These are phyloP conservation scores for Rhododendron mucronatum DNA, from an alignment of 148 eudicot species.

Conservation along the genomic window DNA sequence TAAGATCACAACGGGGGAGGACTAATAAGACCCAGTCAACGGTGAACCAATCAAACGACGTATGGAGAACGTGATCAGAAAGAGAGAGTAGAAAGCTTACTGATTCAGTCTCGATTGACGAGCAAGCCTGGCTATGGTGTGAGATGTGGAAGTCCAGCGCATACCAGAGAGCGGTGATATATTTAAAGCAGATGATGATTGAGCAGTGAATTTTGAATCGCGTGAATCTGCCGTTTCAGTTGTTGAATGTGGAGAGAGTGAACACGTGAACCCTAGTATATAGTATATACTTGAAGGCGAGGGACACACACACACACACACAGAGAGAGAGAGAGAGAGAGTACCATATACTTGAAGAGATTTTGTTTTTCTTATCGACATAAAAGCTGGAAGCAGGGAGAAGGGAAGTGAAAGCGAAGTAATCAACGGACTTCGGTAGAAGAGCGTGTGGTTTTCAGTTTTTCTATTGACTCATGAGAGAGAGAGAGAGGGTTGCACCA, in stretches of 20 bases:
- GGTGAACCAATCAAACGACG: background rate
- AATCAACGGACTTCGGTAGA: background rate
- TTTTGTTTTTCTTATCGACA: background rate
- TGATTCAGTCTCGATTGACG: background rate
- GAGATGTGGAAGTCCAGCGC: background rate
- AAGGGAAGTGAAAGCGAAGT: background rate
- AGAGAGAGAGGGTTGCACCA: too few relatives aligned
- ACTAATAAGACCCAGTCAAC: background rate
- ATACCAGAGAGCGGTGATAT: background rate
- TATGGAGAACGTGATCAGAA: too few relatives aligned
- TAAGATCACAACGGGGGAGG: background rate
- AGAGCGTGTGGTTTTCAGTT: background rate
- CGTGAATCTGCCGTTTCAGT: conserved; percentile 7
- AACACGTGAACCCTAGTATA: background rate
- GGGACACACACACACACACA: background rate
- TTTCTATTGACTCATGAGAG: background rate
- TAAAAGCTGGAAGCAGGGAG: background rate
- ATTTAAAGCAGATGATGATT: background rate
- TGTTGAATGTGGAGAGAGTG: background rate
- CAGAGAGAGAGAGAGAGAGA: background rate
- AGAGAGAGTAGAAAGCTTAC: conserved; percentile 1
- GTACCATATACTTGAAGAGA: background rate
- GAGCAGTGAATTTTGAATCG: background rate
- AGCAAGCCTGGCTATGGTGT: background rate
- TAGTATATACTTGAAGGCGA: background rate